Evolutionary conservation across 176 grass and related monocot species (phyloP).

Genomic region (Zoysia pacifica): DNA sequence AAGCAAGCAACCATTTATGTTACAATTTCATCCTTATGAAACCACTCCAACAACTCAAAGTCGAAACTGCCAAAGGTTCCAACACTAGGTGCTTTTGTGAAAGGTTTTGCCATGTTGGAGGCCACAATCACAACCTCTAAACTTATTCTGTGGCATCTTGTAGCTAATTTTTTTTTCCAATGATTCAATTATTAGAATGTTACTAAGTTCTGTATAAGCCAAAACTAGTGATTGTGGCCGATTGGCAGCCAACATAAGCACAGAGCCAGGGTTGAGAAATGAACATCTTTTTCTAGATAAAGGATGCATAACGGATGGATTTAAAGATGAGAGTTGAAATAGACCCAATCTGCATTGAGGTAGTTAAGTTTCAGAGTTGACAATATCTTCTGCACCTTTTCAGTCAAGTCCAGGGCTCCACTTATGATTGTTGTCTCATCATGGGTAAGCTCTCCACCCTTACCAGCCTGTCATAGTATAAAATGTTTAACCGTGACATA

Average conservation of each 20-base stretch:
- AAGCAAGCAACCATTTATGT: constrained; percentile 2
- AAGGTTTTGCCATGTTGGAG: background rate
- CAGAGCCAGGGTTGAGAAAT: background rate
- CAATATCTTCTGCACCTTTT: constrained; percentile 64
- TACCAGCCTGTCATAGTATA: constrained; percentile 78
- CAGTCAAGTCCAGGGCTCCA: constrained; percentile 95
- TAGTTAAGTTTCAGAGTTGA: constrained; percentile 13
- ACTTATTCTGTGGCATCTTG: background rate
- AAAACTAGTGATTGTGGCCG: background rate
- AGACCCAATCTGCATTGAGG: background rate
- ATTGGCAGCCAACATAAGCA: background rate
- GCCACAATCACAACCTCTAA: background rate
- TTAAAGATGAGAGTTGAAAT: background rate
- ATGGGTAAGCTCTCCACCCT: constrained; percentile 98
- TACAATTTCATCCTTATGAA: background rate
- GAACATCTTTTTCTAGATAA: background rate
- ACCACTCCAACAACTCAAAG: background rate
- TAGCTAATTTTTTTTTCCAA: background rate
- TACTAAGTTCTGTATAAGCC: background rate
- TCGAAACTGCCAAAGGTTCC: background rate
- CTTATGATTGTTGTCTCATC: constrained; percentile 99
- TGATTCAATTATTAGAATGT: background rate
- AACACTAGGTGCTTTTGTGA: background rate
- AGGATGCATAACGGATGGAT: background rate
- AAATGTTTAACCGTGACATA: constrained; percentile 22